A percentile compares a stretch with the other conserved stretches of the same genome.
These are phyloP conservation scores for Plantago coronopus DNA, from an alignment of 305 asterid genomes.

Conservation along the genomic window DNA sequence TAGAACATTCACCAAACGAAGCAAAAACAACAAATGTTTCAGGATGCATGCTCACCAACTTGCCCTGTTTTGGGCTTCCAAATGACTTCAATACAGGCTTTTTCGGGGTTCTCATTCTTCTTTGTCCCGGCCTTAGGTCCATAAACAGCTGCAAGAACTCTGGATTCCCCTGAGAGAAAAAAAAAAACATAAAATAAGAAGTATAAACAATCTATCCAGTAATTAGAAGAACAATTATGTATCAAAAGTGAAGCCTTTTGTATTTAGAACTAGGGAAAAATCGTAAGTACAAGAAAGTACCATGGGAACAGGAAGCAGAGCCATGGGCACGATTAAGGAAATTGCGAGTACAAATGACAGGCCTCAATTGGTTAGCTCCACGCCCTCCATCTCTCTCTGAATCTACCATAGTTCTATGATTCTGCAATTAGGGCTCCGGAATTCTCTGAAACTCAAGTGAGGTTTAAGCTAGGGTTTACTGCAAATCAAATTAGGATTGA, in stretches of 20 bases:
- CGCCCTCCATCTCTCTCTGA: conserved; percentile 73
- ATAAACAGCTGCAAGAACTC: conserved; percentile 86
- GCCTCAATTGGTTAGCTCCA: conserved; percentile 67
- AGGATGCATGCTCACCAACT: conserved; percentile 36
- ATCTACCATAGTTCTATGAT: conserved; percentile 36
- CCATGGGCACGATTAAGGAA: conserved; percentile 90
- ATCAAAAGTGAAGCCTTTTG: background rate
- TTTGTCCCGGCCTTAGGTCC: conserved; percentile 94
- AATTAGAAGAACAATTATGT: background rate
- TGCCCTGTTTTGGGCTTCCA: conserved; percentile 92
- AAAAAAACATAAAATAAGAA: background rate
- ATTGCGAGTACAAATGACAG: conserved; percentile 60
- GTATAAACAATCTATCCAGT: background rate
- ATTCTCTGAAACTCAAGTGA: background rate
- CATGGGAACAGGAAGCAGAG: conserved; percentile 89
- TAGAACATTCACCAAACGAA: too few relatives aligned
- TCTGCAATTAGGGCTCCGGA: background rate
- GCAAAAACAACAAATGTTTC: too few relatives aligned
- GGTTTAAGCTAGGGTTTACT: conserved; percentile 5
- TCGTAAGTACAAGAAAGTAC: conserved; percentile 25
- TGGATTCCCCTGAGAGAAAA: conserved; percentile 65
- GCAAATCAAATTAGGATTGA: background rate
- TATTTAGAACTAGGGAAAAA: background rate
- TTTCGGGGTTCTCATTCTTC: conserved; percentile 93
- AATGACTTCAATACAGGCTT: conserved; percentile 77